These are phyloP conservation scores for Ailanthus altissimus DNA, from an alignment of 345 rosid genomes.

Conservation along the genomic window DNA sequence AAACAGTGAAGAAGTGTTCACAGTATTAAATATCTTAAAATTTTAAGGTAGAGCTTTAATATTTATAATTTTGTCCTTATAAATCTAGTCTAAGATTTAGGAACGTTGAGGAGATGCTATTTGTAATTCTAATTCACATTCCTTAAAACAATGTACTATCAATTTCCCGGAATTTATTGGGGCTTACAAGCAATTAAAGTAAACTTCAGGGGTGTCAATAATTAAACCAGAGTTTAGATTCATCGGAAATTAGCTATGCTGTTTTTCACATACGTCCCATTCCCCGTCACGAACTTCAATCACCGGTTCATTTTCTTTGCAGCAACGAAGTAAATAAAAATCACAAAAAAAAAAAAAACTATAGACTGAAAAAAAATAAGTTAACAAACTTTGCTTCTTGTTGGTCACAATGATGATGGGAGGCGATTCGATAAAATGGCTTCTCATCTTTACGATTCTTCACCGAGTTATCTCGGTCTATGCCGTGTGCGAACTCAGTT, in stretches of 20 bases:
- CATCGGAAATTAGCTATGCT: neutral
- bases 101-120: neutral
- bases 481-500: slow-evolving; percentile 63
- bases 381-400: no score
- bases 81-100: neutral
- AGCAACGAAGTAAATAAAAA: neutral
- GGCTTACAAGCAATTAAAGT: neutral
- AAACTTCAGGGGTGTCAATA: neutral
- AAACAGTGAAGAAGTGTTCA: neutral
- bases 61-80: neutral
- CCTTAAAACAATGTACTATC: no score
- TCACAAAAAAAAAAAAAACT: neutral
- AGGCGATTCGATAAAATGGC: slow-evolving; percentile 29
- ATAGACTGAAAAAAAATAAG: neutral
- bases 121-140: neutral
- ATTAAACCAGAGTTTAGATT: slow-evolving; percentile 22
- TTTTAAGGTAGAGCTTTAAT: neutral
- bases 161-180: neutral
- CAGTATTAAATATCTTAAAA: no score
- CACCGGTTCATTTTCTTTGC: neutral
- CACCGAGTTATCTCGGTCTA: slow-evolving; percentile 37
- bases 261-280: neutral
- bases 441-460: slow-evolving; percentile 32
- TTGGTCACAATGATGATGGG: slow-evolving; percentile 16
- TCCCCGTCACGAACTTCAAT: neutral